Evolutionary conservation across 1,284 basidiomycete species (phyloP).

Genomic region (Malassezia slooffiae): DNA sequence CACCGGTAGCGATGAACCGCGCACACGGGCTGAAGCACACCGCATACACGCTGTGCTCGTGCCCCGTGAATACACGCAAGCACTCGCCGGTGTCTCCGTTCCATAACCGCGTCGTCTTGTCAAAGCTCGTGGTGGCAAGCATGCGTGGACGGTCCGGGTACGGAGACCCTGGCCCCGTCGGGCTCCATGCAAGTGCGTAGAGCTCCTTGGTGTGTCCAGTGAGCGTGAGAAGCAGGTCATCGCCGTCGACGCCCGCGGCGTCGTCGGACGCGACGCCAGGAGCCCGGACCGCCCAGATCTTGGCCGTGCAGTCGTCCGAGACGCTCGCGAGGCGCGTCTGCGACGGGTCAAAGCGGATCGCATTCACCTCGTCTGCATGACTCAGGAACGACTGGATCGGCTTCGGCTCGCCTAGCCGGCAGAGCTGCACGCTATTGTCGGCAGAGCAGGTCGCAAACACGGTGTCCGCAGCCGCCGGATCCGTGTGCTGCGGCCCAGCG

Average conservation of each 20-base stretch:
- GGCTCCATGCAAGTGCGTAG: constrained; percentile 41
- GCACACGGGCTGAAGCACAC: constrained; percentile 39
- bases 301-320: constrained; percentile 38
- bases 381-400: constrained; percentile 37
- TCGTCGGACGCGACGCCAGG: constrained; percentile 8
- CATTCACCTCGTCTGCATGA: constrained; percentile 45
- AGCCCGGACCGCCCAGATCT: constrained; percentile 37
- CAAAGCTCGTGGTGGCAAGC: constrained; percentile 42
- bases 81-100: constrained; percentile 42
- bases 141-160: constrained; percentile 35
- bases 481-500: constrained; percentile 8
- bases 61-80: constrained; percentile 31
- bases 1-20: constrained; percentile 39
- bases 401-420: constrained; percentile 39
- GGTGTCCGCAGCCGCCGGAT: constrained; percentile 24
- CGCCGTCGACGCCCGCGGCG: constrained; percentile 8
- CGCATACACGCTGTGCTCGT: constrained; percentile 40
- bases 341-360: constrained; percentile 42
- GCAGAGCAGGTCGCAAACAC: constrained; percentile 44
- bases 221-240: constrained; percentile 23
- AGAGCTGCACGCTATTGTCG: constrained; percentile 41
- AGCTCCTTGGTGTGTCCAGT: constrained; percentile 41
- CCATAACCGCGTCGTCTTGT: constrained; percentile 42
- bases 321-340: constrained; percentile 41
- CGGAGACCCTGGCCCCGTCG: constrained; percentile 27